These are phyloP conservation scores for Stagonosporopsis chrysanthemi DNA, from an alignment of 2,329 filamentous ascomycete species.

Conservation along the genomic window DNA sequence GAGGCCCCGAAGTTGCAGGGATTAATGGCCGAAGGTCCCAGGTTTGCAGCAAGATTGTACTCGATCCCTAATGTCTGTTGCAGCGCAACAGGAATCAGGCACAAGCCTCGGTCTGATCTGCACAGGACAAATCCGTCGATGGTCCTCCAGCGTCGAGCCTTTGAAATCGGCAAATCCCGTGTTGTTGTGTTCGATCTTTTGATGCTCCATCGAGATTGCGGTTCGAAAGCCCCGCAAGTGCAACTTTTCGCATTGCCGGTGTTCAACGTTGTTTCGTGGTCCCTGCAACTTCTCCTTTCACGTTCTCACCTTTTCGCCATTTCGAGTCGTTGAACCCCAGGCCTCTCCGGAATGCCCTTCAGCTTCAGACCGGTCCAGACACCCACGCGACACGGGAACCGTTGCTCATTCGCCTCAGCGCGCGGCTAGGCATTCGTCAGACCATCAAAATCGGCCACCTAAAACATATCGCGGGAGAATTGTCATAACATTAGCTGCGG, in stretches of 20 bases:
- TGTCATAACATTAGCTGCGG: background rate
- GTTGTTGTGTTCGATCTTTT: background rate
- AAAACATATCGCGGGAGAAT: background rate
- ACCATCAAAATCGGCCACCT: constrained; percentile 1
- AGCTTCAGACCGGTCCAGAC: constrained; percentile 11
- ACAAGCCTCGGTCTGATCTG: background rate
- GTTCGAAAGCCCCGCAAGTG: constrained; percentile 13
- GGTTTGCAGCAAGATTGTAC: background rate
- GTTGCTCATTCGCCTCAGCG: constrained; percentile 4
- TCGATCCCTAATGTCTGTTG: background rate
- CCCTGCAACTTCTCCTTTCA: background rate
- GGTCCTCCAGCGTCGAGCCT: background rate
- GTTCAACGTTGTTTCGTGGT: background rate
- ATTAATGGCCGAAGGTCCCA: background rate
- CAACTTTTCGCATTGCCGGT: constrained; percentile 11
- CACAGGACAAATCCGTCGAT: background rate
- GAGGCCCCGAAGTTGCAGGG: constrained; percentile 8
- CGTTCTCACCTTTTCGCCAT: background rate
- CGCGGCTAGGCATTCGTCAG: background rate
- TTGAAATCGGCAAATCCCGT: background rate
- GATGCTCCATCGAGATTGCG: constrained; percentile 14
- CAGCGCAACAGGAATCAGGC: background rate
- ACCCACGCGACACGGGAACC: constrained; percentile 15
- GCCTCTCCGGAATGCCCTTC: background rate
- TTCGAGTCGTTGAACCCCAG: background rate